A percentile compares a stretch with the other conserved stretches of the same genome.
phyloP scores from a whole-genome alignment of 2,329 filamentous ascomycete species.

The Ramularia endophylla region DNA sequence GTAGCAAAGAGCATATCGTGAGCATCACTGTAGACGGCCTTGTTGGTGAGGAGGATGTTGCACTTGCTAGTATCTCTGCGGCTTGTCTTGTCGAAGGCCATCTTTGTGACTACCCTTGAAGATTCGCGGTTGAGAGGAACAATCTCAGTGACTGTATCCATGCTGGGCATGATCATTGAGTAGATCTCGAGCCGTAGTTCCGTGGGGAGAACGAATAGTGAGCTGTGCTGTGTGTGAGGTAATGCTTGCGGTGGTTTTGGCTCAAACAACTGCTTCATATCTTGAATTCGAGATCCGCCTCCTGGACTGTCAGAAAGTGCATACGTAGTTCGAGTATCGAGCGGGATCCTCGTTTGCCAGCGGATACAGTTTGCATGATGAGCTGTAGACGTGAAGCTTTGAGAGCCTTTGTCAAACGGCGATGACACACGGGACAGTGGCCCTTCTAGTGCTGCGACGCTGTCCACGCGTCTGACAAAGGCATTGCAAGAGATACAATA shows the following conservation, averaged over 20 bases:
- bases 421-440: conserved; percentile 5
- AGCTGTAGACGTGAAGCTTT: neutral
- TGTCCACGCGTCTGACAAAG: conserved; percentile 23
- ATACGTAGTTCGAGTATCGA: conserved; percentile 4
- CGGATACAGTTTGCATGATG: conserved; percentile 3
- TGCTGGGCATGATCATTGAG: conserved; percentile 30
- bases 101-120: conserved; percentile 23
- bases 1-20: conserved; percentile 43
- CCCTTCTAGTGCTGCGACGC: conserved; percentile 20
- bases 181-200: conserved; percentile 59
- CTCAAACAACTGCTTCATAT: conserved; percentile 6
- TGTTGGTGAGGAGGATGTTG: conserved; percentile 38
- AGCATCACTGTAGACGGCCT: conserved; percentile 38
- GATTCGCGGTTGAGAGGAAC: conserved; percentile 22
- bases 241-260: neutral
- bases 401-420: conserved; percentile 13
- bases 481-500: conserved; percentile 24
- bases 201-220: conserved; percentile 46
- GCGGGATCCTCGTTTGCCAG: conserved; percentile 17
- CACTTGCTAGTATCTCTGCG: conserved; percentile 36
- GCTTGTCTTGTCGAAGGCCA: conserved; percentile 18
- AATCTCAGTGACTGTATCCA: conserved; percentile 21
- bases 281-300: conserved; percentile 8
- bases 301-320: neutral
- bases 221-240: conserved; percentile 12